Conservation (phyloP, 352 stramenopile genomes). For the Blastocystis sp. region DNA sequence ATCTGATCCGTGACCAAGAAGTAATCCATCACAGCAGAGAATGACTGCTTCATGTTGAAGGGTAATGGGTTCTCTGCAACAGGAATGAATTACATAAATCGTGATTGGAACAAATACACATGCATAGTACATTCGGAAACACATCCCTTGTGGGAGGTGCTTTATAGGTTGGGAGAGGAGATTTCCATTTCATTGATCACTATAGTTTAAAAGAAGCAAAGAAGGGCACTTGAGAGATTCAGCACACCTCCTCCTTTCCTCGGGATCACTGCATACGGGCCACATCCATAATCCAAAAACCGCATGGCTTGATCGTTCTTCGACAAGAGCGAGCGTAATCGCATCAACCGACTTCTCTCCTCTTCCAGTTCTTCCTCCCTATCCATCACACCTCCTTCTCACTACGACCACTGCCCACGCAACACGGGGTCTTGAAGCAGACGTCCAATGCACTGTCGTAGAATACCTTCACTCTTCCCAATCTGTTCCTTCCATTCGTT, state of each 20-base stretch:
- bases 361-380: not conserved
- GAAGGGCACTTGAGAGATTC: not conserved
- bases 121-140: not conserved
- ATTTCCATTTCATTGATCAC: not conserved
- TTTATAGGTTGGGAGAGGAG: no score
- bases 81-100: no score
- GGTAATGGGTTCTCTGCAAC: not conserved
- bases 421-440: not conserved
- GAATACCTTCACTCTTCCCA: not conserved
- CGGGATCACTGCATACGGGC: not conserved
- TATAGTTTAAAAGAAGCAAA: not conserved
- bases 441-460: not conserved
- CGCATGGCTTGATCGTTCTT: not conserved
- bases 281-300: not conserved
- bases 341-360: not conserved
- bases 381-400: not conserved
- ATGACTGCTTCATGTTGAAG: not conserved
- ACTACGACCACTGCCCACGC: not conserved
- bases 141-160: no score
- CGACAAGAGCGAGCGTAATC: not conserved
- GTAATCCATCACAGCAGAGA: not conserved
- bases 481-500: not conserved
- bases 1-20: slow-evolving; percentile 30
- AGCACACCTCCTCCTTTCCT: not conserved
- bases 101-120: not conserved